phyloP scores from a whole-genome alignment of 2,329 filamentous ascomycete genomes.

The Drechslerella stenobrocha region DNA sequence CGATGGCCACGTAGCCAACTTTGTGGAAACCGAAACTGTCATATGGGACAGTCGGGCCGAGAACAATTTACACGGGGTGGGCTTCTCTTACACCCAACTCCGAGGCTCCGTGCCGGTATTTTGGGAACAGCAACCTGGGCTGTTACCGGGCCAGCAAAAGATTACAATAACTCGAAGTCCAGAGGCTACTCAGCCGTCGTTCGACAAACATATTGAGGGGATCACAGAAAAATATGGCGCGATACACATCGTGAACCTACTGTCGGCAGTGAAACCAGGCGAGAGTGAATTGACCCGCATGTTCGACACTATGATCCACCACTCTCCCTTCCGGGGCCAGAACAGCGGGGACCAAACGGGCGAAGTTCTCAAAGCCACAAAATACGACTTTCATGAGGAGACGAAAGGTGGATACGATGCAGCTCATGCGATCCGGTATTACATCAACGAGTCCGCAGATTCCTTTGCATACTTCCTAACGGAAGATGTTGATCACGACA shows the following conservation, averaged over 20 bases:
- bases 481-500: conserved; percentile 68
- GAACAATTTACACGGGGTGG: conserved; percentile 56
- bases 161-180: conserved; percentile 84
- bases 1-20: conserved; percentile 95
- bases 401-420: conserved; percentile 91
- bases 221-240: conserved; percentile 84
- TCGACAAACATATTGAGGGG: conserved; percentile 91
- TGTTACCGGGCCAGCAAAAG: conserved; percentile 90
- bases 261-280: conserved; percentile 85
- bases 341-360: conserved; percentile 60
- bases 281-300: conserved; percentile 80
- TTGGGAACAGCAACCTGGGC: conserved; percentile 89
- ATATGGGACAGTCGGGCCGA: conserved; percentile 67
- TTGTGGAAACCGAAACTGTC: conserved; percentile 95
- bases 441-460: conserved; percentile 77
- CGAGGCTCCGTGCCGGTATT: conserved; percentile 93
- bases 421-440: conserved; percentile 77
- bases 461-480: conserved; percentile 91
- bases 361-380: conserved; percentile 77
- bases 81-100: conserved; percentile 92
- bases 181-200: conserved; percentile 90
- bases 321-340: conserved; percentile 70
- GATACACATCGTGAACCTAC: conserved; percentile 86
- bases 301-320: conserved; percentile 75
- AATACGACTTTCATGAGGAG: conserved; percentile 96